Base-by-base conservation (phyloP, 202 grass and related monocot genomes). In the Zoysia matrella region DNA sequence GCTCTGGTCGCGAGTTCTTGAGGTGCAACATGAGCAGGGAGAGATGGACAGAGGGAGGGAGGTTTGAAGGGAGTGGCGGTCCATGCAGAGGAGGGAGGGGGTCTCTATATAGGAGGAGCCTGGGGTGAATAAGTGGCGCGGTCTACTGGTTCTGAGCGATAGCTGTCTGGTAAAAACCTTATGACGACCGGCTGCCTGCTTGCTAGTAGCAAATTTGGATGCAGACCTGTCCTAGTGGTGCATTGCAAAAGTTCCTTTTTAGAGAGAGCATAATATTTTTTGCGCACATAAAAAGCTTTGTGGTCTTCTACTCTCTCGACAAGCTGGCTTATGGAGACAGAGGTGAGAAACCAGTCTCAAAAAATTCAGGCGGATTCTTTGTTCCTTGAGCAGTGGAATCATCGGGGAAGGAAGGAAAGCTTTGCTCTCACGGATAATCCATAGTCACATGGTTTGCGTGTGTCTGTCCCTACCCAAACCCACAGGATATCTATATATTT, bases 131-230 rank as follows among this genome's bases (percentile, higher is more conserved):
- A 48, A 75, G 90, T 89, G 83, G 60, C n/a, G 18, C 71, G 86
- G 86, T 92, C 90, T 86, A 89, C 83, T 48, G 49, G 60, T 64
- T 12, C 10, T 52, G 63, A 61, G 22, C 47, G 47, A 55, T 67
- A 67, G 49, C 76, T 49, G 75, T 80, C 65, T 51, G 60, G 86
- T 76, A 72, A 87, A 86, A 83, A 68, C 79, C 80, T 71, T 86
- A 57, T 61, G 86, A 73, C 46, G 88, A 86, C 80, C 64, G 83
- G 40, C 69, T 78, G 81, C 84, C 43, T 58, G 52, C 68, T 72
- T 48, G 74, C 86, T 55, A 69, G 69, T 22, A 22, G 30, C 67
- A 56, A 73, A 67, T 76, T 77, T 65, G 69, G 82, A 65, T 53
- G 72, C 54, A 74, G 63, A 74, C 78, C 80, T 83, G 50, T 10